Base-by-base conservation (phyloP, 202 grass and related monocot species). In the Cymbopogon flexuosus region DNA sequence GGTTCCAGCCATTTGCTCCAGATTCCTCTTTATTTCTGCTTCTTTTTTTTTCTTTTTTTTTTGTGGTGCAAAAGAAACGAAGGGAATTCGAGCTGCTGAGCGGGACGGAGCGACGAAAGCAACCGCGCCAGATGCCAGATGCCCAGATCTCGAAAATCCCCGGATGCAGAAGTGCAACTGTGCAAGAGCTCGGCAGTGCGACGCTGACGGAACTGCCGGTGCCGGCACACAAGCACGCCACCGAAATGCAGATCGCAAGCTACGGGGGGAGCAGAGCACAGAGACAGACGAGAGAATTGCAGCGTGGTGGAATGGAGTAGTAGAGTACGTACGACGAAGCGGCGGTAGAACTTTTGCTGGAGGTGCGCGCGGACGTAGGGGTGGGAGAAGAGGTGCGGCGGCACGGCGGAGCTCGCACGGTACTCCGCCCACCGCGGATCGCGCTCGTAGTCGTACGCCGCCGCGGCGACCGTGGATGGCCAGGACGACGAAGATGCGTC, bases 321-420 rank as follows among this genome's bases (percentile, higher is more conserved):
- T 39, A 39, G n/a, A 6, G 15, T 39, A 80, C 73, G 63, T 67
- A 89, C 84, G 78, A 89, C 82, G 88, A 80, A 85, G 31, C 78
- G 88, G 77, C 72, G 77, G 84, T 90, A 93, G 88, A 92, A 89
- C 86, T 87, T 96, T 65, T 82, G 86, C 74, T 87, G 85, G 66
- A 90, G 87, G 59, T 93, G 81, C 13, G 72, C 90, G 49, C 81
- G 68, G 65, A 85, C 73, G 64, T 78, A 64, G 39, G 83, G 80
- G 29, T 76, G 83, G 45, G 80, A 57, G 45, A 88, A 71, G 83
- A 87, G 87, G 86, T 87, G 74, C 2, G 84, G 74, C 42, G 81
- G 88, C 27, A 92, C 68, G 58, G 90, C 49, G 61, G 86, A 79
- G 88, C 85, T 89, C 27, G 70, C 70, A 65, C 75, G 90, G 81